Evolutionary conservation across 2,329 filamentous ascomycete genomes (phyloP), one percentile per base, ranked within the genome.

Genomic region (Colletotrichum viniferum): DNA sequence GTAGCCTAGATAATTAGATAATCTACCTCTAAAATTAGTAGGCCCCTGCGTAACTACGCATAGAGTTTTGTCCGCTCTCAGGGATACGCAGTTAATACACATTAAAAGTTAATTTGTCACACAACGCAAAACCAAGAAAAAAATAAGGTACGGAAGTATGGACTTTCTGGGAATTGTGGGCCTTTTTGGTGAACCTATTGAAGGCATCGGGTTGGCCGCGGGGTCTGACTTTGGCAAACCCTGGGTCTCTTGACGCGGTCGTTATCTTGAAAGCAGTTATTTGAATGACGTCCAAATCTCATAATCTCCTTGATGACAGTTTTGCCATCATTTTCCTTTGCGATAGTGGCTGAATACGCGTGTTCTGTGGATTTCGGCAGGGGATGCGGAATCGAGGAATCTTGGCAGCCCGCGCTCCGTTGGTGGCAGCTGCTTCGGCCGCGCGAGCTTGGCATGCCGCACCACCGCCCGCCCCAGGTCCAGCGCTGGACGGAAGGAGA

Each of bases 361-460:
- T 30, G 28, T 61, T 61, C 18, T 16, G 26, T 24, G 34, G 61
- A 64, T 4, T 21, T 64, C 0, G 10, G 7, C 30, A 69, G 2
- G 65, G 65, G 32, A 34, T 60, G 52, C 69, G 69, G 62, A 48
- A n/a, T 14, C 26, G 43, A 18, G 69, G 62, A 72, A 13, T n/a
- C 69, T 72, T 67, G 69, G 69, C 62, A 36, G 43, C 21, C 69
- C 69, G 69, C 62, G 26, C 52, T 38, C 69, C 61, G 61, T 12
- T 32, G 21, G 21, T 14, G 9, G 34, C 18, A 21, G 30, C 13
- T 18, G 14, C 48, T 52, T 66, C 62, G 69, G 69, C 13, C 43
- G 48, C 69, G 69, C 60, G 24, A 16, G 13, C 69, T 43, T 65
- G 43, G 61, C 34, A 18, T 3, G 18, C 61, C 69, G 69, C 69